Conservation (phyloP, 2,329 filamentous ascomycete species). For the Claviceps pazoutovae region DNA sequence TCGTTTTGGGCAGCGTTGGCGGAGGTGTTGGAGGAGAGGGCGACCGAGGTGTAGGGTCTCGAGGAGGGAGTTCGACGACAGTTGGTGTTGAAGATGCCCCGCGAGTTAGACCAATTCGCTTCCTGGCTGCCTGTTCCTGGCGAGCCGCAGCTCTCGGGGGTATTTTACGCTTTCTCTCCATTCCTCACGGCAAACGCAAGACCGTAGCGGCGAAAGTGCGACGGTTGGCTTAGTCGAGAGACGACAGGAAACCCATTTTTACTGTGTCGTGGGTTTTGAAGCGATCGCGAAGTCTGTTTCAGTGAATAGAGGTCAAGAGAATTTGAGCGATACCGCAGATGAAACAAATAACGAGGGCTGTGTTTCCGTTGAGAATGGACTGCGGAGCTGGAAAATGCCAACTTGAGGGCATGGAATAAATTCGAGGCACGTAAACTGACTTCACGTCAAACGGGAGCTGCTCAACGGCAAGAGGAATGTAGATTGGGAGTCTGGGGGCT, state of each 20-base stretch:
- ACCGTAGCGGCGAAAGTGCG: neutral
- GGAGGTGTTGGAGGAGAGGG: conserved; percentile 19
- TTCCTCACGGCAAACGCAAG: conserved; percentile 14
- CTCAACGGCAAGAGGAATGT: neutral
- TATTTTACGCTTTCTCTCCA: conserved; percentile 55
- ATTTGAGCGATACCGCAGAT: neutral
- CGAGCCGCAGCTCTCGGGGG: conserved; percentile 48
- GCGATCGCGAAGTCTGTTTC: neutral
- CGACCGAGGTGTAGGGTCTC: conserved; percentile 18
- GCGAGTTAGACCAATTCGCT: conserved; percentile 41
- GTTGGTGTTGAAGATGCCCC: conserved; percentile 36
- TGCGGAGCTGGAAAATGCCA: neutral
- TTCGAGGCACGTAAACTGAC: neutral
- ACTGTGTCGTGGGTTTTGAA: conserved; percentile 14
- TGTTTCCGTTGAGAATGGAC: neutral
- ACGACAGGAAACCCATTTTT: conserved; percentile 16
- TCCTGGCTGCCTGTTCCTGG: conserved; percentile 45
- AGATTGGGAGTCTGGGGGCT: neutral
- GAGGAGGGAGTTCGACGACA: conserved; percentile 18
- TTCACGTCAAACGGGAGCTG: neutral
- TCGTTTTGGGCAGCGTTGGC: conserved; percentile 43
- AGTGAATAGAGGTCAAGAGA: neutral
- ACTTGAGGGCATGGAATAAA: neutral
- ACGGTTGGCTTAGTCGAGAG: conserved; percentile 4
- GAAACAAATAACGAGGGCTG: neutral